Percentiles rank a stretch among this genome's conserved stretches.
These are phyloP conservation scores for Sugiyamaella japonica DNA, from an alignment of 1,139 yeast species.

Conservation along the genomic window DNA sequence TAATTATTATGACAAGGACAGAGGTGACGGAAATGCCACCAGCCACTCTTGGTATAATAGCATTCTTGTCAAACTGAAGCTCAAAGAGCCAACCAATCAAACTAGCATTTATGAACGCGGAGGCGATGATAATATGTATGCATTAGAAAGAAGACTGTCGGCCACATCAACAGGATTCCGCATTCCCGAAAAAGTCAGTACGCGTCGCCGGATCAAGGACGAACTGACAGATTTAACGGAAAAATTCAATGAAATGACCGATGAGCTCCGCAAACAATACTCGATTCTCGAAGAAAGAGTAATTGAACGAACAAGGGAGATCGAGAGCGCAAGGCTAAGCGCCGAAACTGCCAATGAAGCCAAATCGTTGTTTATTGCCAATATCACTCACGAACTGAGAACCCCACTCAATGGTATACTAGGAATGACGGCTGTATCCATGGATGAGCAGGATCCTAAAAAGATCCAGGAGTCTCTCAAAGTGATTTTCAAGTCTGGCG, in stretches of 20 bases:
- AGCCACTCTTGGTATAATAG: conserved; percentile 1
- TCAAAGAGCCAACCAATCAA: conserved; percentile 7
- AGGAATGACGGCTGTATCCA: conserved; percentile 91
- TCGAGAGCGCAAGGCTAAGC: conserved; percentile 52
- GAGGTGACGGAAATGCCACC: not conserved
- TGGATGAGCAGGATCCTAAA: conserved; percentile 74
- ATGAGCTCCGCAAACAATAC: conserved; percentile 83
- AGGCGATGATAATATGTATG: not conserved
- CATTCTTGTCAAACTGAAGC: not conserved
- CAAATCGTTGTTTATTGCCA: conserved; percentile 88
- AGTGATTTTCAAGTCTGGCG: conserved; percentile 84
- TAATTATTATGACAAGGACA: conserved; percentile 5
- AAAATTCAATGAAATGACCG: conserved; percentile 91
- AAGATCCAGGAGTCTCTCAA: conserved; percentile 71
- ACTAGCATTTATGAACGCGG: not conserved
- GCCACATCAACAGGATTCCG: conserved; percentile 28
- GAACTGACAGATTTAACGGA: conserved; percentile 88
- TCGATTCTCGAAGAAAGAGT: conserved; percentile 85
- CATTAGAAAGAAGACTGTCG: conserved; percentile 6
- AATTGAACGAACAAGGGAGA: conserved; percentile 76
- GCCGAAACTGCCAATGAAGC: conserved; percentile 82
- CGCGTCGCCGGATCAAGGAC: conserved; percentile 53
- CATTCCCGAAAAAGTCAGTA: conserved; percentile 38
- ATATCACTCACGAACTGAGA: conserved; percentile 87
- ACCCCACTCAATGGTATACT: conserved; percentile 91